Evolutionary conservation across 495 filamentous ascomycete genomes (phyloP), one percentile per base, ranked within the genome.

Genomic region (Neurospora sp.): DNA sequence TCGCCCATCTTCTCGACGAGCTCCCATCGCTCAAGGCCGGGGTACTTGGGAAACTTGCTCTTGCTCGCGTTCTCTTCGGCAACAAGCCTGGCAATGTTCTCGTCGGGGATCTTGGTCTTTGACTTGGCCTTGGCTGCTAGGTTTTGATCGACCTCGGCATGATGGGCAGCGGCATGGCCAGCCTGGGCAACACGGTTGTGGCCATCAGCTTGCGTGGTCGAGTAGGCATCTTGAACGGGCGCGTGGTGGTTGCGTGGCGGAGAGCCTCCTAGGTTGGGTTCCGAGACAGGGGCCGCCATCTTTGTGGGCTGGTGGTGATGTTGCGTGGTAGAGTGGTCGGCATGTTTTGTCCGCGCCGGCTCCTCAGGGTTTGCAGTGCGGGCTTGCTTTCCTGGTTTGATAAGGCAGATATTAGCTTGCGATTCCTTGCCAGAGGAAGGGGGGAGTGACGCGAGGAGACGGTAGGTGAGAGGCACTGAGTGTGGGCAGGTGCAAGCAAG

Each of bases 1-100:
- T 99, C 96, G 70, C 96, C 96, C 96, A 99, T 99, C 86, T 99
- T 99, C 82, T 98, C 94, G 45, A 97, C 7, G 53, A 99, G 81
- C 71, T 91, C 89, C 91, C 92, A 99, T 75, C 96, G 86, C 73
- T 98, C 96, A 31, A 99, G 83, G 42, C 94, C 94, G 6, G 96
- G 95, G 78, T 99, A 98, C 74, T 83, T 89, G 38, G 96, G 96
- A 80, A 98, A 89, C 79, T 94, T 96, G 72, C 90, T 90, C 78
- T 90, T 91, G 80, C 82, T 91, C 76, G 90, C 90, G 70, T 92
- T 91, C 84, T 99, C 96, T 81, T 99, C 96, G 45, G 93, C 92
- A 5, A 99, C 89, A 31, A 98, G 90, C 69, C 90, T 89, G 76
- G 93, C 92, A 61, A 98, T 87, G 71, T 91, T 88, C n/a, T 85